Base-by-base conservation (phyloP, 306 rosid genomes). In the Calophaca sinica region DNA sequence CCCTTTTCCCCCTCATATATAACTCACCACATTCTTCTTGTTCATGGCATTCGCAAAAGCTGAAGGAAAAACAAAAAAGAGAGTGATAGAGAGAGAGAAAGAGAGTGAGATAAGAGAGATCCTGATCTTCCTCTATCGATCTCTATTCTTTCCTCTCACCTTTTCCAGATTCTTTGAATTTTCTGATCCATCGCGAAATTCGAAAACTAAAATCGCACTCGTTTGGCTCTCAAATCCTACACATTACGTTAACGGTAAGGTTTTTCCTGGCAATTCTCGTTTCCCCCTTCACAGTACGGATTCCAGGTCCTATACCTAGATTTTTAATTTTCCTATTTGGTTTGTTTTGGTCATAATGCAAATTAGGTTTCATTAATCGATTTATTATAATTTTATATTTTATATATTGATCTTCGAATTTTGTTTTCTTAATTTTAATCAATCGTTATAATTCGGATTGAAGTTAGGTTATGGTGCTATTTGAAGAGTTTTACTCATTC, bases 81-180 rank as follows among this genome's bases (percentile, higher is more conserved):
- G 78, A 70, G 64, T 8, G 72, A 20, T 4, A 59, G 62, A 58
- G 77, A 20, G 26, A 20, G 10, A 44, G 68, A 46, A 35, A 63
- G 46, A 75, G 32, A 66, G 48, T 51, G 33, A 55, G 52, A 70
- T 57, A 66, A 70, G 4, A 69, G 73, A 35, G 62, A 41, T 0
- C 41, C 2, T 35, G 64, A 77, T 74, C 84, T 72, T 72, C 75
- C 38, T 73, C 74, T 12, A 31, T 49, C 84, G 41, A 68, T 70
- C 84, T 75, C 79, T 68, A 26, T 81, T 64, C 69, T 51, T 41
- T 41, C 52, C 62, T 76, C 79, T 49, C 52, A 52, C 58, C 75
- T 62, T 52, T 79, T 53, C 71, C 51, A 70, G 53, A 73, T 77
- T 71, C 81, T 8, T 48, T 2, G 14, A 49, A 5, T 52, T n/a